These are phyloP conservation scores for Cydonia oblonga DNA, from an alignment of 331 rosid genomes.

Conservation along the genomic window DNA sequence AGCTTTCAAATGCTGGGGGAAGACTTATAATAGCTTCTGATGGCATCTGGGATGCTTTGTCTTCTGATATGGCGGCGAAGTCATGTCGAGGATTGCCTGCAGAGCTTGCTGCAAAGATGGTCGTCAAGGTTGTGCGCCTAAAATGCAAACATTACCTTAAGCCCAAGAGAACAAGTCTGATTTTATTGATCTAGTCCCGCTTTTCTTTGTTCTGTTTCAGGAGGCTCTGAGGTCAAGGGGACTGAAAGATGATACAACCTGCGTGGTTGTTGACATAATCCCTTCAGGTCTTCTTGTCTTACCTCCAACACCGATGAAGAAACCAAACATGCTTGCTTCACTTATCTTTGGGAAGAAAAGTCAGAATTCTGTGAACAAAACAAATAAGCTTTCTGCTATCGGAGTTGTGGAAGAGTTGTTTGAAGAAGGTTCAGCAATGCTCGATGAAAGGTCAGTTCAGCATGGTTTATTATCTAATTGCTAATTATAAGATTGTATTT, in stretches of 20 bases:
- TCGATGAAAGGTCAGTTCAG: constrained; percentile 63
- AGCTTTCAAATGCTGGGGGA: constrained; percentile 96
- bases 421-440: constrained; percentile 99
- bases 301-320: constrained; percentile 72
- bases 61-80: constrained; percentile 82
- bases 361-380: constrained; percentile 48
- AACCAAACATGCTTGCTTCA: constrained; percentile 48
- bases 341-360: constrained; percentile 77
- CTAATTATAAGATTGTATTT: neutral
- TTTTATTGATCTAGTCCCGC: constrained; percentile 5
- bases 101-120: constrained; percentile 97
- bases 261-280: constrained; percentile 91
- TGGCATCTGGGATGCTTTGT: constrained; percentile 97
- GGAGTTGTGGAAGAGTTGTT: constrained; percentile 95
- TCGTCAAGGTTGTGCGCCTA: constrained; percentile 64
- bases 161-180: neutral
- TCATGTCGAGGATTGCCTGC: constrained; percentile 95
- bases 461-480: neutral
- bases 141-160: neutral
- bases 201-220: constrained; percentile 25
- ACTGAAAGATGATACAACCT: constrained; percentile 96
- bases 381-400: constrained; percentile 79
- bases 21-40: constrained; percentile 96
- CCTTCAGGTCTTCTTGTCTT: constrained; percentile 71
- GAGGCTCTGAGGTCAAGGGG: constrained; percentile 97